These are phyloP conservation scores for Xerocomellus intermedius DNA, from an alignment of 768 basidiomycete species.

Conservation along the genomic window DNA sequence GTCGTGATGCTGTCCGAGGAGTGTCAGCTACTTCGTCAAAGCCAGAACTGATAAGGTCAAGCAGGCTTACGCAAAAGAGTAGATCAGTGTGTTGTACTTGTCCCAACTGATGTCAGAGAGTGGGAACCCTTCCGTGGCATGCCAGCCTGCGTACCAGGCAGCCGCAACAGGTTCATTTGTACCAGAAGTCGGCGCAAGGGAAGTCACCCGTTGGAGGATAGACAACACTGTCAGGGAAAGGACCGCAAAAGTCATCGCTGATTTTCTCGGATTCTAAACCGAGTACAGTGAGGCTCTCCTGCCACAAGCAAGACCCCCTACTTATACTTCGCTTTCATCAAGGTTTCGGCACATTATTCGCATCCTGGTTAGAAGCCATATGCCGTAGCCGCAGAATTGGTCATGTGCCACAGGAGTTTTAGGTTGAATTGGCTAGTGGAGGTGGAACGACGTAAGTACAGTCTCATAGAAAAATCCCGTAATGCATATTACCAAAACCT, in stretches of 20 bases:
- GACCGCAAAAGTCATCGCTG: neutral
- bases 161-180: constrained; percentile 36
- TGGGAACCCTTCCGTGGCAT: constrained; percentile 50
- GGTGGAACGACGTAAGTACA: too few relatives aligned
- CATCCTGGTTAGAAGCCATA: neutral
- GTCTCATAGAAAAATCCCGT: too few relatives aligned
- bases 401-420: too few relatives aligned
- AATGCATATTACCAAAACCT: neutral
- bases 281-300: neutral
- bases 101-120: constrained; percentile 58
- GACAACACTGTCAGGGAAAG: constrained; percentile 7
- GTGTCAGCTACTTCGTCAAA: neutral
- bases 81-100: constrained; percentile 71
- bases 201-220: neutral
- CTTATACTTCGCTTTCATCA: constrained; percentile 3
- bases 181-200: neutral
- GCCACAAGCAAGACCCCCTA: neutral
- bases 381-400: neutral
- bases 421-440: too few relatives aligned
- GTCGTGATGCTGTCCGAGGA: constrained; percentile 33
- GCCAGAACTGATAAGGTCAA: neutral
- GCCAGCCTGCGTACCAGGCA: constrained; percentile 55
- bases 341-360: neutral
- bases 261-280: neutral
- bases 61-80: constrained; percentile 58